Evolutionary conservation across 2,329 filamentous ascomycete species (phyloP).

Genomic region (Fusarium nygamai): DNA sequence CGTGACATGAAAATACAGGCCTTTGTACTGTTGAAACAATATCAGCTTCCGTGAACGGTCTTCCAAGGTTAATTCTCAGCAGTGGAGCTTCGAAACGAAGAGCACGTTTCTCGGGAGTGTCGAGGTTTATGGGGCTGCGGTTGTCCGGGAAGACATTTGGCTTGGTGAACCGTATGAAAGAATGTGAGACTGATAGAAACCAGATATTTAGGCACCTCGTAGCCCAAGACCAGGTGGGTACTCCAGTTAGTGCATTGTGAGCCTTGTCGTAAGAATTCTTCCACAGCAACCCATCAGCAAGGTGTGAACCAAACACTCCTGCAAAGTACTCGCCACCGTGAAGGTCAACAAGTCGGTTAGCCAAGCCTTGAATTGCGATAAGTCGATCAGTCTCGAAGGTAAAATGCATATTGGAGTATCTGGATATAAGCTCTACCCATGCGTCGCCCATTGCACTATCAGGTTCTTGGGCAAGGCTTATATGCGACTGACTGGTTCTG

Average conservation of each 20-base stretch:
- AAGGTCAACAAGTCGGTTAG: not conserved
- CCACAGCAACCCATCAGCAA: slow-evolving; percentile 12
- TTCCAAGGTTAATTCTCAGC: not conserved
- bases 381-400: slow-evolving; percentile 11
- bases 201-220: not conserved
- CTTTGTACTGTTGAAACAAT: not conserved
- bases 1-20: not conserved
- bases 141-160: not conserved
- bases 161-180: not conserved
- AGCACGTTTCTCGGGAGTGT: not conserved
- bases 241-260: not conserved
- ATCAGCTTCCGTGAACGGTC: not conserved
- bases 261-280: not conserved
- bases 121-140: not conserved
- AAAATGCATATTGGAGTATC: slow-evolving; percentile 3
- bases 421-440: not conserved
- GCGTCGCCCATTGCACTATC: not conserved
- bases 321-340: slow-evolving; percentile 9
- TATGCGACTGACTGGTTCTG: not conserved
- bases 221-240: slow-evolving; percentile 17
- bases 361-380: slow-evolving; percentile 9
- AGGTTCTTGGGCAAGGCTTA: not conserved
- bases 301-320: not conserved
- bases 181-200: not conserved
- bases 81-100: not conserved